Percentiles rank a stretch among this genome's conserved stretches.
phyloP scores from a whole-genome alignment of 1,139 yeast species.

The Geotrichum citri-aurantii region DNA sequence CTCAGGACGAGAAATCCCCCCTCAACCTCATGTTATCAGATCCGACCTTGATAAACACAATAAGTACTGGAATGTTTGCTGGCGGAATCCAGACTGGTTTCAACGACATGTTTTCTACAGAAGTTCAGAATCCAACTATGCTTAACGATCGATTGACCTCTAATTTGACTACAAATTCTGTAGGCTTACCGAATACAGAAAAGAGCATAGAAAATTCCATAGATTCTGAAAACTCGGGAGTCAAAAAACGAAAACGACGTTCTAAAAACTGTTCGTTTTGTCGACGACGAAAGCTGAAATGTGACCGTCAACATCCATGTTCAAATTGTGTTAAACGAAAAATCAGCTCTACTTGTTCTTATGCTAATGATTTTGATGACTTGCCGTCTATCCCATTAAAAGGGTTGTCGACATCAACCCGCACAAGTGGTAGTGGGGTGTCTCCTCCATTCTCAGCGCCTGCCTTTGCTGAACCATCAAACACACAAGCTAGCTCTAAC shows the following conservation, averaged over 20 bases:
- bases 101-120: background rate
- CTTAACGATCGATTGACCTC: background rate
- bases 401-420: background rate
- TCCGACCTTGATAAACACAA: background rate
- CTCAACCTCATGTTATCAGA: background rate
- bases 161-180: background rate
- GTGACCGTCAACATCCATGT: slow-evolving; percentile 36
- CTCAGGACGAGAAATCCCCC: background rate
- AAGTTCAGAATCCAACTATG: background rate
- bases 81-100: background rate
- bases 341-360: slow-evolving; percentile 26
- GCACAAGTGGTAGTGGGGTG: background rate
- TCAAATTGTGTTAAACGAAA: slow-evolving; percentile 33
- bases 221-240: background rate
- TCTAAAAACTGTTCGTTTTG: slow-evolving; percentile 34
- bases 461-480: background rate
- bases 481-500: background rate
- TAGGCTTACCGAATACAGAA: background rate
- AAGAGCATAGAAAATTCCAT: background rate
- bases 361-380: slow-evolving; percentile 19
- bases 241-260: slow-evolving; percentile 24
- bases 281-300: slow-evolving; percentile 34
- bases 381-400: background rate
- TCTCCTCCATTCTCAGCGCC: background rate
- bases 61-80: background rate